Evolutionary conservation across 2,329 filamentous ascomycete species (phyloP).

Genomic region (Fonsecaea monophora): DNA sequence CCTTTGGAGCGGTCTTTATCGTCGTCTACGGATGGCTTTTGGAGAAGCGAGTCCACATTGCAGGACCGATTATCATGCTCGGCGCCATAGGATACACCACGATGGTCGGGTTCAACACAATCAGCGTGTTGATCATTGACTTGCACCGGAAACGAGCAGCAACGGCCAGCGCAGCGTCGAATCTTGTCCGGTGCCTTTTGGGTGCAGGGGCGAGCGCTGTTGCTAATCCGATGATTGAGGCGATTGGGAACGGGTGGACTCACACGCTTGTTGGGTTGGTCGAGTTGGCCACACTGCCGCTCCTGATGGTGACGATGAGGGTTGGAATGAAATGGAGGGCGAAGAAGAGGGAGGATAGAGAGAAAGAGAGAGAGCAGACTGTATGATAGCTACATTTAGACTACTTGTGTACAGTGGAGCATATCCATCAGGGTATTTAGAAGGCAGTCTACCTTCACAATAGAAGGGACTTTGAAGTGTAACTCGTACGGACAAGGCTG

Average conservation of each 20-base stretch:
- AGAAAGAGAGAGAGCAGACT: not conserved
- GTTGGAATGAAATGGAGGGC: conserved; percentile 15
- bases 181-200: conserved; percentile 48
- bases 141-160: conserved; percentile 39
- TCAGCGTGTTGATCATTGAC: conserved; percentile 33
- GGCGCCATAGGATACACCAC: conserved; percentile 29
- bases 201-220: conserved; percentile 43
- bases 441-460: not conserved
- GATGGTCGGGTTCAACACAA: conserved; percentile 21
- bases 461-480: not conserved
- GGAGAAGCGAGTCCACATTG: conserved; percentile 44
- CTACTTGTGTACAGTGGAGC: not conserved
- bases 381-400: not conserved
- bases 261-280: conserved; percentile 24
- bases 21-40: conserved; percentile 54
- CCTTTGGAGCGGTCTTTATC: conserved; percentile 43
- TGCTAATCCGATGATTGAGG: conserved; percentile 37
- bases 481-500: not conserved
- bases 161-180: conserved; percentile 46
- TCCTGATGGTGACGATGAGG: conserved; percentile 13
- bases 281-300: conserved; percentile 9
- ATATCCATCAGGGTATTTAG: not conserved
- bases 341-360: not conserved
- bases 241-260: conserved; percentile 32
- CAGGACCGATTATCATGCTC: conserved; percentile 43